Evolutionary conservation across 2,329 filamentous ascomycete species (phyloP).

Genomic region (Exophiala sp.): DNA sequence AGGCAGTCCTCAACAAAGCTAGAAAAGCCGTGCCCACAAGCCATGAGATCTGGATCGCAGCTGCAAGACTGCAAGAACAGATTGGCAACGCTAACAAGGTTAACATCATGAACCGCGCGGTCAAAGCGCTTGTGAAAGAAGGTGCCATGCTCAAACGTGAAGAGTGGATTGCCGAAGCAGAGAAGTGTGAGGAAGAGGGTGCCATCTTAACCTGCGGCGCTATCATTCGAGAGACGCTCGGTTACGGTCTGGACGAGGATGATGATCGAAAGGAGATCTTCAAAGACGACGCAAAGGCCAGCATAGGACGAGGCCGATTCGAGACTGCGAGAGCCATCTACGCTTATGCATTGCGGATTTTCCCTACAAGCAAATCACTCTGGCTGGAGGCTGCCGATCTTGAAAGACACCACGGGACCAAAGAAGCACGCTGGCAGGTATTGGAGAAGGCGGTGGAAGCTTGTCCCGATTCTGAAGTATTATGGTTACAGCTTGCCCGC

Average conservation of each 20-base stretch:
- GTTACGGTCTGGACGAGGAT: constrained; percentile 90
- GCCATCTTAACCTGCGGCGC: constrained; percentile 80
- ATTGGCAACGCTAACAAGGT: constrained; percentile 77
- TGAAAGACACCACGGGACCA: constrained; percentile 82
- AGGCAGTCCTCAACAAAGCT: constrained; percentile 91
- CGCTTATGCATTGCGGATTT: constrained; percentile 82
- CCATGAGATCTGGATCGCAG: constrained; percentile 95
- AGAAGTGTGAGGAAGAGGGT: constrained; percentile 90
- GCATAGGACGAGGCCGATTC: constrained; percentile 76
- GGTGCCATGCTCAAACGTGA: constrained; percentile 96
- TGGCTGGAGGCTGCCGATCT: constrained; percentile 91
- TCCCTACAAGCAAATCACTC: constrained; percentile 79
- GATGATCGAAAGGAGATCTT: constrained; percentile 94
- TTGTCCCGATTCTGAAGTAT: constrained; percentile 81
- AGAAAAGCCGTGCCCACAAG: constrained; percentile 91
- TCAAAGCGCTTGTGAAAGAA: constrained; percentile 82
- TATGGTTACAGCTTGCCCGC: constrained; percentile 95
- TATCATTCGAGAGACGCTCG: constrained; percentile 88
- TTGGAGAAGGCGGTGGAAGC: constrained; percentile 92
- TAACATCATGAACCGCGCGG: constrained; percentile 91
- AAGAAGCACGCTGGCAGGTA: constrained; percentile 76
- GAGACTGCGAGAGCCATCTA: constrained; percentile 93
- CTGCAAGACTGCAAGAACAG: constrained; percentile 82
- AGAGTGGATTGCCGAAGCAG: constrained; percentile 93
- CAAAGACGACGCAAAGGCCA: constrained; percentile 85